Conservation (phyloP, 192 early-diverging fungal species). For the Phlyctochytrium planicorne region DNA sequence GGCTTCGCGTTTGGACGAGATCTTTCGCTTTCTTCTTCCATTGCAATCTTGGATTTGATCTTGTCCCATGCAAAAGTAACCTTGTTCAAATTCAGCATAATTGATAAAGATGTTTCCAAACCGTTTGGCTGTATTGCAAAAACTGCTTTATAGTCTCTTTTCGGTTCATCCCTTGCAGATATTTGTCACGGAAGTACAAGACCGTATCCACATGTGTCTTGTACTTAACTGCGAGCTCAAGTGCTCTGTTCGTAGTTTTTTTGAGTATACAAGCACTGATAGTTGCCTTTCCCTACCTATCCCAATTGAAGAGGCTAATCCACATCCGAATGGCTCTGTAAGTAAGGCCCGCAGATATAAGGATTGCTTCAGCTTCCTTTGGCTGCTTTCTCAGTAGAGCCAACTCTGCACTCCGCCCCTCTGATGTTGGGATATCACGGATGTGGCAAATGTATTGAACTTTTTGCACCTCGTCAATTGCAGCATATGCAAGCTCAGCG, state of each 20-base stretch:
- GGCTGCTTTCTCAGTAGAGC: constrained; percentile 51
- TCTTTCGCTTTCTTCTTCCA: constrained; percentile 39
- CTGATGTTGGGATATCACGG: constrained; percentile 47
- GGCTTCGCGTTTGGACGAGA: background rate
- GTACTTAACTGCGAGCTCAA: constrained; percentile 59
- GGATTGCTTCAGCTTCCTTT: constrained; percentile 53
- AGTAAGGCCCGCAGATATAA: constrained; percentile 46
- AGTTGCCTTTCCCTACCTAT: constrained; percentile 41
- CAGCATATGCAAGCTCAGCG: constrained; percentile 61
- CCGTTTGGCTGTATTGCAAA: constrained; percentile 46
- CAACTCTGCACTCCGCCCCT: constrained; percentile 53
- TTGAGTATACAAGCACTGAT: background rate
- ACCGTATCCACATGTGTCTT: constrained; percentile 65
- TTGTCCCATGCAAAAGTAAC: constrained; percentile 43
- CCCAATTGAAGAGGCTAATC: constrained; percentile 57
- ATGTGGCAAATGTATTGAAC: constrained; percentile 60
- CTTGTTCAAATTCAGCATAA: background rate
- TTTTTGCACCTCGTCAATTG: constrained; percentile 58
- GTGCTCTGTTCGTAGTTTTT: constrained; percentile 38
- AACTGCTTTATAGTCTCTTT: constrained; percentile 51
- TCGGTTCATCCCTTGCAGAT: constrained; percentile 41
- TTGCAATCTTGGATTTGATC: constrained; percentile 45
- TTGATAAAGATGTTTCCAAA: constrained; percentile 9
- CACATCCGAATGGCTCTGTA: constrained; percentile 55
- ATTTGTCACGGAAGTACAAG: constrained; percentile 50